These are phyloP conservation scores for Magnusiomyces paraingens DNA, from an alignment of 1,139 yeast species.

Conservation along the genomic window DNA sequence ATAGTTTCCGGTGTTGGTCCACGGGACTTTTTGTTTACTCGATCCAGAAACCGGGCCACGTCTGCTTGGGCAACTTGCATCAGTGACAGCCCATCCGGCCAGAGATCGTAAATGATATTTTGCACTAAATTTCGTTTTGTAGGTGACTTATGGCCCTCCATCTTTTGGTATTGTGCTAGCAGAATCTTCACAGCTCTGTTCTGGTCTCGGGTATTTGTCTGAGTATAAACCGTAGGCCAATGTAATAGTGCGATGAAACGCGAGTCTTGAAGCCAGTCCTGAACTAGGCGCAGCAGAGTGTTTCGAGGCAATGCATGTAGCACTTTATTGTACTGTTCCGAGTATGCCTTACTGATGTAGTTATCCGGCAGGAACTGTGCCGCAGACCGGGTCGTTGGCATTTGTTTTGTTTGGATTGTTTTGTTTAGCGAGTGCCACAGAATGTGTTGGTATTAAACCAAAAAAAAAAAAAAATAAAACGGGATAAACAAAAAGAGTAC, in stretches of 20 bases:
- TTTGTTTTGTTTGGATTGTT: neutral
- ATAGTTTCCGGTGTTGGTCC: conserved; percentile 28
- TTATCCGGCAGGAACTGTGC: conserved; percentile 6
- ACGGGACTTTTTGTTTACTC: conserved; percentile 1
- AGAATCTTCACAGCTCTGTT: conserved; percentile 11
- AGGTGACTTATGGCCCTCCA: conserved; percentile 20
- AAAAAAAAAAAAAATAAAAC: neutral
- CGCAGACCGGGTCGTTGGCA: neutral
- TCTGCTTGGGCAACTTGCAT: conserved; percentile 70
- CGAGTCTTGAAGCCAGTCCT: conserved; percentile 19
- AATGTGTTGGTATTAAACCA: neutral
- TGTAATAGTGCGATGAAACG: conserved; percentile 16
- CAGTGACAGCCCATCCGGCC: conserved; percentile 59
- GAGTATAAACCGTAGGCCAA: conserved; percentile 10
- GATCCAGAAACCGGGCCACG: conserved; percentile 29
- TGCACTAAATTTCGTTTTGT: conserved; percentile 46
- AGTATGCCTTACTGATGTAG: conserved; percentile 12
- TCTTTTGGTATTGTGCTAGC: conserved; percentile 15
- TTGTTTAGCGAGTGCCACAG: neutral
- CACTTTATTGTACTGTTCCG: conserved; percentile 8
- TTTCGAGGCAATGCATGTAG: conserved; percentile 7
- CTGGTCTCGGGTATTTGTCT: conserved; percentile 7
- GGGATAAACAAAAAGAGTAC: neutral
- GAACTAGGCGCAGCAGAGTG: conserved; percentile 15
- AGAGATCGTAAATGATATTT: conserved; percentile 46